These are phyloP conservation scores for Clitocybe nebularis DNA, from an alignment of 1,284 basidiomycete genomes.

Conservation along the genomic window DNA sequence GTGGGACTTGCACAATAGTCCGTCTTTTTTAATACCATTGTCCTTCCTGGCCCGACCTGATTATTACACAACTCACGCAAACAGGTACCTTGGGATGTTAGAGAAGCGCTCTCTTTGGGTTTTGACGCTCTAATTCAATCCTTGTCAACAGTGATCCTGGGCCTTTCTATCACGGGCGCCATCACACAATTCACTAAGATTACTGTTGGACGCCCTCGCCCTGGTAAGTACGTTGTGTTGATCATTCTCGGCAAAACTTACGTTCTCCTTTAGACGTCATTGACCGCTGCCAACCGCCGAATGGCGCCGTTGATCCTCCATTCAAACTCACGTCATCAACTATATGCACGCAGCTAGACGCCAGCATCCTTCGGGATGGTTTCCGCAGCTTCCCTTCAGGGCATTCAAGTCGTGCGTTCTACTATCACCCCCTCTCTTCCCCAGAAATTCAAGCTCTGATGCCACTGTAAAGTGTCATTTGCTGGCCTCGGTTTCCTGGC, in stretches of 20 bases:
- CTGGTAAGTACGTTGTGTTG: conserved; percentile 40
- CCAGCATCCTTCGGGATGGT: conserved; percentile 67
- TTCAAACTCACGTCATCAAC: conserved; percentile 73
- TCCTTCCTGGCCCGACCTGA: conserved; percentile 2
- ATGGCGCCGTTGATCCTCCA: conserved; percentile 62
- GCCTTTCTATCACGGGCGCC: conserved; percentile 71
- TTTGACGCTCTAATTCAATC: conserved; percentile 6
- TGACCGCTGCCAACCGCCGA: conserved; percentile 75
- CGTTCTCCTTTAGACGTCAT: conserved; percentile 57
- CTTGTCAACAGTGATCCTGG: conserved; percentile 57
- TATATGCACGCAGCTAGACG: conserved; percentile 77
- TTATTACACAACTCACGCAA: too few relatives aligned
- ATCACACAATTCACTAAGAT: conserved; percentile 86
- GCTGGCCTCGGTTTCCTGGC: conserved; percentile 89
- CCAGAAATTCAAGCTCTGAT: conserved; percentile 5
- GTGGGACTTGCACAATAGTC: conserved; percentile 87
- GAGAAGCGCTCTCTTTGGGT: conserved; percentile 28
- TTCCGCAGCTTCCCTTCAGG: conserved; percentile 95
- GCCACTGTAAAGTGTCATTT: conserved; percentile 75
- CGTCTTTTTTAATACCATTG: conserved; percentile 11
- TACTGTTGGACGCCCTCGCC: conserved; percentile 87
- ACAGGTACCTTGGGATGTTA: conserved; percentile 64
- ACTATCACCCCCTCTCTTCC: neutral
- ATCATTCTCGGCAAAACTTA: neutral
- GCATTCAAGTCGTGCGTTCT: conserved; percentile 72